phyloP scores from a whole-genome alignment of 2,329 filamentous ascomycete genomes.

The Biscogniauxia marginata region DNA sequence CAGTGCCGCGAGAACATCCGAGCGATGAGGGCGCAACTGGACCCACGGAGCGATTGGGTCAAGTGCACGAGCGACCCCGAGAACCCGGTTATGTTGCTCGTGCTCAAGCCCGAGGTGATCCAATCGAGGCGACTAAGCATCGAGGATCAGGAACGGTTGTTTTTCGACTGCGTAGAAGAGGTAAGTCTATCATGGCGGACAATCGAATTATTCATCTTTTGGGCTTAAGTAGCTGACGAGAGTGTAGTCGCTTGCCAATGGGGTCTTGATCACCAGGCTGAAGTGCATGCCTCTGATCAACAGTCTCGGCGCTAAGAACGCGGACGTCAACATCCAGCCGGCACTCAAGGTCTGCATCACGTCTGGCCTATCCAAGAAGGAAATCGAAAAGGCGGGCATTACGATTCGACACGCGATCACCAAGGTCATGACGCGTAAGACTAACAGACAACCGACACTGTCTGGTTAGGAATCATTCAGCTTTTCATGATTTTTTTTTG shows the following conservation, averaged over 20 bases:
- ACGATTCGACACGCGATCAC: slow-evolving; percentile 90
- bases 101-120: slow-evolving; percentile 80
- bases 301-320: slow-evolving; percentile 64
- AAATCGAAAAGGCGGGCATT: slow-evolving; percentile 90
- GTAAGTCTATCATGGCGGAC: slow-evolving; percentile 50
- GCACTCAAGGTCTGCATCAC: slow-evolving; percentile 92
- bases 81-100: slow-evolving; percentile 83
- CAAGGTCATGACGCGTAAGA: slow-evolving; percentile 75
- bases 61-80: slow-evolving; percentile 75
- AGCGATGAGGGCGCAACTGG: slow-evolving; percentile 80
- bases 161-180: slow-evolving; percentile 96
- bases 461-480: slow-evolving; percentile 31
- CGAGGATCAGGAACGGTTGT: slow-evolving; percentile 77
- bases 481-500: slow-evolving; percentile 14
- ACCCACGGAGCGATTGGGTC: slow-evolving; percentile 93
- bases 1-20: slow-evolving; percentile 84
- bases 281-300: slow-evolving; percentile 71
- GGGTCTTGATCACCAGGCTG: slow-evolving; percentile 82
- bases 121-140: slow-evolving; percentile 64
- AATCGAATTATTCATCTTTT: neutral
- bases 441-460: slow-evolving; percentile 46
- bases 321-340: slow-evolving; percentile 68
- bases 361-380: slow-evolving; percentile 84
- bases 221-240: slow-evolving; percentile 4
- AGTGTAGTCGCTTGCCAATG: slow-evolving; percentile 73